Conservation (phyloP, 1,284 basidiomycete genomes). For the Ganoderma sinense region DNA sequence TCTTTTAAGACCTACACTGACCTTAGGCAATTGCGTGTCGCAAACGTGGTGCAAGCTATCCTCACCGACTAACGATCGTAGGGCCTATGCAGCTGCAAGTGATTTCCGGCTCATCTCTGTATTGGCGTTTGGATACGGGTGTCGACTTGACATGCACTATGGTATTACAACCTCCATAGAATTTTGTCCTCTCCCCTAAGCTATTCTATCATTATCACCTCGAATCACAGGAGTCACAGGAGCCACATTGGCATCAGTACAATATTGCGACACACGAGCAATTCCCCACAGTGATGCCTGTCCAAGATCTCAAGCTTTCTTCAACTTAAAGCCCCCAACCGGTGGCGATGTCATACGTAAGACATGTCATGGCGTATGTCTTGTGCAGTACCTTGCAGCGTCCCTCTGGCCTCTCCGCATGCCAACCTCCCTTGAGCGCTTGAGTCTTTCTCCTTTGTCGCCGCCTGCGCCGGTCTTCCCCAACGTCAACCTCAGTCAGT, state of each 20-base stretch:
- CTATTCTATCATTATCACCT: background rate
- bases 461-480: too few relatives aligned
- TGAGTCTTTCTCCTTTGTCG: too few relatives aligned
- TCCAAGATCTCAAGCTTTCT: background rate
- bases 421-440: too few relatives aligned
- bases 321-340: background rate
- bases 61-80: constrained; percentile 64
- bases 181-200: background rate
- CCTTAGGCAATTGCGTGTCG: constrained; percentile 85
- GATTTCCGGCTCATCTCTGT: background rate
- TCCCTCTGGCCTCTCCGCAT: background rate
- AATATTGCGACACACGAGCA: background rate
- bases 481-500: too few relatives aligned
- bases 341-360: background rate
- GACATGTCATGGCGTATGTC: background rate
- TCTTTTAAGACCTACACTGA: constrained; percentile 88
- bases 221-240: background rate
- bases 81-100: background rate
- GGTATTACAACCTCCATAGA: background rate
- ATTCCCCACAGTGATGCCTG: constrained; percentile 1
- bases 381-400: background rate
- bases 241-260: background rate
- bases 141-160: background rate
- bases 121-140: background rate
- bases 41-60: constrained; percentile 94